Percentiles rank a stretch among this genome's conserved stretches.
These are phyloP conservation scores for Rubia yunnanensis DNA, from an alignment of 257 asterid species.

Conservation along the genomic window DNA sequence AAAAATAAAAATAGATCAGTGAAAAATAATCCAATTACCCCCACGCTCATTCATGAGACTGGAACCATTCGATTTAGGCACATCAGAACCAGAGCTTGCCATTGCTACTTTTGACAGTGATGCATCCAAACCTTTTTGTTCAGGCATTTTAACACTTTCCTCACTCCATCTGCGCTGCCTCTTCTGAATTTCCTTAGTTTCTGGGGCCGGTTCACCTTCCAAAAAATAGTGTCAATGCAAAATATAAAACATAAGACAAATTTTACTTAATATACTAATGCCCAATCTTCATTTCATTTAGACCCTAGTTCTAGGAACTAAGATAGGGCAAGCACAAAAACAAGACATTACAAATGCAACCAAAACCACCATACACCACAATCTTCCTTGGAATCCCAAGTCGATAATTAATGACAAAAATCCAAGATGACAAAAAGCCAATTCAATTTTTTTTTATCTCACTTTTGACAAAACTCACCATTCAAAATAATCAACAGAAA, in stretches of 20 bases:
- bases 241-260: not conserved
- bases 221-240: not conserved
- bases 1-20: not conserved
- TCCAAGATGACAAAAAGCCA: not conserved
- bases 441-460: not conserved
- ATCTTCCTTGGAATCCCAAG: not conserved
- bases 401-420: not conserved
- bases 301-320: not conserved
- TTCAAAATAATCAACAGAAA: not conserved
- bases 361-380: not conserved
- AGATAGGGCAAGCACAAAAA: not conserved
- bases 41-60: slow-evolving; percentile 24
- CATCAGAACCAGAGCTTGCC: slow-evolving; percentile 2
- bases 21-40: slow-evolving; percentile 19
- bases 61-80: slow-evolving; percentile 3
- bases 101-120: slow-evolving; percentile 4
- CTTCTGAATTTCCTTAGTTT: slow-evolving; percentile 23
- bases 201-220: slow-evolving; percentile 18
- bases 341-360: not conserved
- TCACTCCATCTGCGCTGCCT: slow-evolving; percentile 33
- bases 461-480: not conserved
- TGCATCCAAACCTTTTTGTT: slow-evolving; percentile 13
- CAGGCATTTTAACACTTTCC: slow-evolving; percentile 18
- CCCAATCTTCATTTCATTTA: not conserved
- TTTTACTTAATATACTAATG: not conserved